Base-by-base conservation (phyloP, 1,284 basidiomycete species). In the Meira nashicola region DNA sequence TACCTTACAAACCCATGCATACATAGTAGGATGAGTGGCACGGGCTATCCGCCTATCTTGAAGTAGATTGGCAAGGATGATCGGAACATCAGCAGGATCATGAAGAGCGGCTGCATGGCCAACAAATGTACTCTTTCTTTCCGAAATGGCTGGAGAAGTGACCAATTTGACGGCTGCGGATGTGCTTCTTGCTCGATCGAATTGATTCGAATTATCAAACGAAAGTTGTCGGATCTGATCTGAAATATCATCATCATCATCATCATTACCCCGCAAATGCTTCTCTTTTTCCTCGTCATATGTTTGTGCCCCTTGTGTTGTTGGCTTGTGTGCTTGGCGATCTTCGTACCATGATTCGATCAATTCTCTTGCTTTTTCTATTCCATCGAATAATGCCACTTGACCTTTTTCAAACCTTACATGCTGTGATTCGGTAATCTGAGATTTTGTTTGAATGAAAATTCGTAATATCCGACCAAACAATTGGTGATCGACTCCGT, bases 101-200 rank as follows among this genome's bases (percentile, higher is more conserved):
- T 58, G 56, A 28, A 79, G 58, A 15, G 58, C 38, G 2, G 64
- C 67, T 3, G 73, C 74, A 55, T 78, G 73, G 0, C 78, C 78
- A 43, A 79, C 61, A 57, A 79, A 79, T 43, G 72, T 67, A 47
- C 67, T 71, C 55, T 79, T 79, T 57, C 78, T 67, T 50, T 79
- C 78, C 17, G 63, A 48, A 51, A 79, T 69, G 3, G 71, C 41
- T 14, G 70, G 64, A 23, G 75, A 64, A 38, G 58, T 60, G n/a
- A 68, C 62, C 39, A 78, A 46, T 7, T 39, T 43, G 1, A 61
- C 55, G 5, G 19, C 6, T 25, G 50, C n/a, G 28, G 50, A 28
- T 12, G 52, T 37, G 17, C 48, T 50, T n/a, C 52, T 28, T 2
- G 15, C n/a, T 14, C 40, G 14, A 21, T 37, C 21, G 11, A 6